These are phyloP conservation scores for Cercospora sojina DNA, from an alignment of 2,329 filamentous ascomycete genomes.

Conservation along the genomic window DNA sequence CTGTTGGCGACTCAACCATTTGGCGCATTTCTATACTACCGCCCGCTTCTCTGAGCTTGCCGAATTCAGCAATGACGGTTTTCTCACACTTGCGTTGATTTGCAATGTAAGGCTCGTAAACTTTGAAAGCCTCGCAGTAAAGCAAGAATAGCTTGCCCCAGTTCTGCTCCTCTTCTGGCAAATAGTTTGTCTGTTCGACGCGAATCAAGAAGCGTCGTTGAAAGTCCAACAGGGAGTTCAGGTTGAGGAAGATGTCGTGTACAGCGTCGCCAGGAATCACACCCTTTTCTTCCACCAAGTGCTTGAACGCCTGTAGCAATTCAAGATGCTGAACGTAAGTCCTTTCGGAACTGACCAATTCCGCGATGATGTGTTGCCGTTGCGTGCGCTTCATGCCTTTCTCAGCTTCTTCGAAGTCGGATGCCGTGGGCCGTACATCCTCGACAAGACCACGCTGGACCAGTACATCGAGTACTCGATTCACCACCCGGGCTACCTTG, in stretches of 20 bases:
- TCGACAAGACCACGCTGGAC: slow-evolving; percentile 72
- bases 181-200: slow-evolving; percentile 90
- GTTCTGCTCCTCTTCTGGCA: slow-evolving; percentile 72
- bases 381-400: slow-evolving; percentile 59
- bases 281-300: slow-evolving; percentile 81
- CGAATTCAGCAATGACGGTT: slow-evolving; percentile 79
- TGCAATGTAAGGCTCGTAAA: slow-evolving; percentile 95
- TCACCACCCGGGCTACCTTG: slow-evolving; percentile 92
- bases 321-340: slow-evolving; percentile 98
- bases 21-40: slow-evolving; percentile 61
- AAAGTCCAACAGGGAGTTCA: slow-evolving; percentile 92
- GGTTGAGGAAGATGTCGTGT: slow-evolving; percentile 93
- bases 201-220: slow-evolving; percentile 92
- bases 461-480: slow-evolving; percentile 83
- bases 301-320: slow-evolving; percentile 88
- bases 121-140: slow-evolving; percentile 83
- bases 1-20: slow-evolving; percentile 84
- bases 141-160: slow-evolving; percentile 91
- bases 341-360: slow-evolving; percentile 90
- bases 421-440: slow-evolving; percentile 56
- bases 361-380: slow-evolving; percentile 85
- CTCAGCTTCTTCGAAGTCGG: slow-evolving; percentile 52
- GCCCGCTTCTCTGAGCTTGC: slow-evolving; percentile 75
- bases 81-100: slow-evolving; percentile 90
- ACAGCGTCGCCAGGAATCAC: slow-evolving; percentile 85